A percentile compares a stretch with the other conserved stretches of the same genome.
Conservation (phyloP, 1,284 basidiomycete species). For the Xerocomus minutiporus region DNA sequence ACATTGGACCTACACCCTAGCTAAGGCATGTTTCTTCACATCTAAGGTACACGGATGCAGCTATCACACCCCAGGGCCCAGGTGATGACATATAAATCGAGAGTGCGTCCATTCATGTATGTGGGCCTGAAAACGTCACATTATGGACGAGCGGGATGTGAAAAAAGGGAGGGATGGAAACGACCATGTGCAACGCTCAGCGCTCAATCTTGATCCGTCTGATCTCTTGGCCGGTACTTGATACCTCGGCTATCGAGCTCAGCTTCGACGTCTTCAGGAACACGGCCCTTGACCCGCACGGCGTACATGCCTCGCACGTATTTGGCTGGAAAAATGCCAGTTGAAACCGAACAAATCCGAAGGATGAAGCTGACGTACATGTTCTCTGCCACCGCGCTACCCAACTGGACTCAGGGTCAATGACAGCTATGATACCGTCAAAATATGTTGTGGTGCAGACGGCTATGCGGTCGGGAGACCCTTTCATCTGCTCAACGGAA, state of each 20-base stretch:
- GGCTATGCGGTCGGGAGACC: constrained; percentile 76
- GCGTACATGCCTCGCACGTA: constrained; percentile 86
- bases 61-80: constrained; percentile 2
- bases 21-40: constrained; percentile 5
- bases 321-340: constrained; percentile 48
- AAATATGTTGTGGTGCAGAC: constrained; percentile 92
- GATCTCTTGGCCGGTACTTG: constrained; percentile 75
- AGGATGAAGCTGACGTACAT: constrained; percentile 48
- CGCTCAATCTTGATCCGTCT: constrained; percentile 61
- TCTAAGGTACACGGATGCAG: constrained; percentile 5
- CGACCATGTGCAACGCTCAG: constrained; percentile 27
- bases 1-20: neutral
- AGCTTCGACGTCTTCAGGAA: constrained; percentile 82
- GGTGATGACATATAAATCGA: constrained; percentile 1
- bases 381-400: constrained; percentile 91
- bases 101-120: constrained; percentile 5
- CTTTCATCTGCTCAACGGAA: constrained; percentile 69
- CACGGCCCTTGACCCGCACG: constrained; percentile 78
- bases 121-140: neutral
- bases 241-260: constrained; percentile 73
- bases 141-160: neutral
- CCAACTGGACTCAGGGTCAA: constrained; percentile 90
- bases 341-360: constrained; percentile 3
- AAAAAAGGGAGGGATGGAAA: neutral
- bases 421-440: constrained; percentile 88